phyloP scores from a whole-genome alignment of 805 yeast genomes.

The Lachancea thermotolerans region DNA sequence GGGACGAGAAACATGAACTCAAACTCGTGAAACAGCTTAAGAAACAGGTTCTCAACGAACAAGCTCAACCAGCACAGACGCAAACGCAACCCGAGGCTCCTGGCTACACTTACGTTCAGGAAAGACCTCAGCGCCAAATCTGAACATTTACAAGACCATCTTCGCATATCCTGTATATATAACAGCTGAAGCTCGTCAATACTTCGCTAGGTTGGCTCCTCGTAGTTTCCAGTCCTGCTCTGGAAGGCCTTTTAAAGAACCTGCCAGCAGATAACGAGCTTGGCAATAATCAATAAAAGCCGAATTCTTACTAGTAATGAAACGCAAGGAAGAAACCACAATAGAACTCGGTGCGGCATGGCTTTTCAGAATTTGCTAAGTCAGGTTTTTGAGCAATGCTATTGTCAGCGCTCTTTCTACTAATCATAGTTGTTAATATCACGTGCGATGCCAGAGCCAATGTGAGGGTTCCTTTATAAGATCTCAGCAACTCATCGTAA shows the following conservation, averaged over 20 bases:
- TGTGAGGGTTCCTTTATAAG: too few relatives aligned
- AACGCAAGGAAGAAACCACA: too few relatives aligned
- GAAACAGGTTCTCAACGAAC: neutral
- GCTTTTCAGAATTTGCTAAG: too few relatives aligned
- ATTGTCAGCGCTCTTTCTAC: neutral
- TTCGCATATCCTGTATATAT: neutral
- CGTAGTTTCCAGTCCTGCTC: too few relatives aligned
- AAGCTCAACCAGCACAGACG: neutral
- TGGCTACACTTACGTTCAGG: constrained; percentile 2
- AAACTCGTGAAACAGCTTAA: constrained; percentile 3
- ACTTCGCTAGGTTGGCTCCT: too few relatives aligned
- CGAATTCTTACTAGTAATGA: too few relatives aligned
- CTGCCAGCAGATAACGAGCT: too few relatives aligned
- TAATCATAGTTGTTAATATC: neutral
- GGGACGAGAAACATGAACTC: constrained; percentile 12
- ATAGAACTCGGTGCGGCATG: too few relatives aligned
- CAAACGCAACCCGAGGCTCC: neutral
- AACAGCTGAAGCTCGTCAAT: neutral
- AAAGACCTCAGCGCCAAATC: constrained; percentile 2
- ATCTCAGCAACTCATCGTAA: too few relatives aligned
- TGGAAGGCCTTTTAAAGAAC: too few relatives aligned
- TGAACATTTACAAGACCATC: neutral
- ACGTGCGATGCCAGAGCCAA: neutral
- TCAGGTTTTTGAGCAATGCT: neutral
- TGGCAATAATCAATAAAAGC: too few relatives aligned